A percentile compares a stretch with the other conserved stretches of the same genome.
These are phyloP conservation scores for Botrytis tulipae DNA, from an alignment of 2,329 filamentous ascomycete species.

Conservation along the genomic window DNA sequence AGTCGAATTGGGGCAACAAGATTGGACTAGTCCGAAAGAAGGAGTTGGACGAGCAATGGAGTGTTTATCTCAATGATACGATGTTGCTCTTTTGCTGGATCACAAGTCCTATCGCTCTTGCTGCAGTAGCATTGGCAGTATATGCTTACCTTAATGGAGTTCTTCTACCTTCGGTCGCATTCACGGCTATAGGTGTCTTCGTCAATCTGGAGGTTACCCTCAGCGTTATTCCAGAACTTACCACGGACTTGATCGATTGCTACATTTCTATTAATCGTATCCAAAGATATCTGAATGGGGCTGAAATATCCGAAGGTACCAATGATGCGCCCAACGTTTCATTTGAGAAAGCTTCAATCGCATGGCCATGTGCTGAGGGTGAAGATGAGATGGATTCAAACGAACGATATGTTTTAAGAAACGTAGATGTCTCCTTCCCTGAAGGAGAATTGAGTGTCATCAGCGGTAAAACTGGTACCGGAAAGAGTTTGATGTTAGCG, in stretches of 20 bases:
- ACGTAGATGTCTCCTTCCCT: slow-evolving; percentile 66
- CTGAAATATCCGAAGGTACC: slow-evolving; percentile 58
- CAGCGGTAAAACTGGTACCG: slow-evolving; percentile 73
- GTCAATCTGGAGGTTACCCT: slow-evolving; percentile 70
- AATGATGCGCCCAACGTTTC: slow-evolving; percentile 57
- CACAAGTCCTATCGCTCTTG: slow-evolving; percentile 69
- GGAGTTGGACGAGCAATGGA: slow-evolving; percentile 67
- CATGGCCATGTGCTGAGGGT: slow-evolving; percentile 71
- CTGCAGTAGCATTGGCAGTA: slow-evolving; percentile 66
- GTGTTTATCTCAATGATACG: slow-evolving; percentile 50
- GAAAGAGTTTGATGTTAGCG: slow-evolving; percentile 73
- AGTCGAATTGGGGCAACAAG: slow-evolving; percentile 70
- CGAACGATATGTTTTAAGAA: slow-evolving; percentile 62
- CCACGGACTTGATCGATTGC: slow-evolving; percentile 68
- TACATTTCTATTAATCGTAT: slow-evolving; percentile 72
- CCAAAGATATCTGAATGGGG: slow-evolving; percentile 65
- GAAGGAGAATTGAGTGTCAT: slow-evolving; percentile 68
- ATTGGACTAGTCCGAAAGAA: slow-evolving; percentile 63
- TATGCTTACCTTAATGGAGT: slow-evolving; percentile 64
- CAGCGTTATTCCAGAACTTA: slow-evolving; percentile 69
- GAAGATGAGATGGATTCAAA: slow-evolving; percentile 54
- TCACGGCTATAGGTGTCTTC: slow-evolving; percentile 75
- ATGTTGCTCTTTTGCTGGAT: slow-evolving; percentile 58
- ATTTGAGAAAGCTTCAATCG: slow-evolving; percentile 66
- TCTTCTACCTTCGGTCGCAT: slow-evolving; percentile 71